These are phyloP conservation scores for Gossypium ekmanianum DNA, from an alignment of 345 rosid species.

Conservation along the genomic window DNA sequence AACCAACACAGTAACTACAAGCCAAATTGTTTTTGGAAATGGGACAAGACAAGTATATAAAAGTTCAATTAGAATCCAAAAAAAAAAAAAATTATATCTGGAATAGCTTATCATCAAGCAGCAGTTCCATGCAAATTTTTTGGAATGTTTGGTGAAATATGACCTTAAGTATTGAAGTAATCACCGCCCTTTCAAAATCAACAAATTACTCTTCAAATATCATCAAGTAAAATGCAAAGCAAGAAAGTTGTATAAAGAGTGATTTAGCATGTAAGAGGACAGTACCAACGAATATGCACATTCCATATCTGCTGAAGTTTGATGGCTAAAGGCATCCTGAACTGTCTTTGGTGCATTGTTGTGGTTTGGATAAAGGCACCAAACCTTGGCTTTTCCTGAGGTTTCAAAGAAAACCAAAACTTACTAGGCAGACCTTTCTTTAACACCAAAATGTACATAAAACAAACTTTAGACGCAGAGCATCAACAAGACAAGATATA, in stretches of 20 bases:
- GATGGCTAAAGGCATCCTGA: constrained; percentile 43
- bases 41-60: not conserved
- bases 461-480: not conserved
- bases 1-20: not conserved
- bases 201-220: not conserved
- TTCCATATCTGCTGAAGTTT: constrained; percentile 31
- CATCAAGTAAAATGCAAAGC: not conserved
- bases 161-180: not conserved
- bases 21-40: not conserved
- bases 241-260: not conserved
- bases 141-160: not conserved
- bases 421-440: constrained; percentile 5
- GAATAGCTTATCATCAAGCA: not conserved
- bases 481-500: not conserved
- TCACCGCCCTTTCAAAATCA: not conserved
- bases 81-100: not conserved
- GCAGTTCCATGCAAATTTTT: not conserved
- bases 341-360: constrained; percentile 53
- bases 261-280: constrained; percentile 9
- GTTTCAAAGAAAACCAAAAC: constrained; percentile 11
- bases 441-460: not conserved
- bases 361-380: constrained; percentile 91
- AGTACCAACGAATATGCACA: constrained; percentile 7
- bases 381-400: constrained; percentile 68
- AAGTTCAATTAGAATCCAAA: not conserved